A percentile compares a stretch with the other conserved stretches of the same genome.
Evolutionary conservation across 169 alveolate genomes (phyloP).

Genomic region (Eimeria praecox): DNA sequence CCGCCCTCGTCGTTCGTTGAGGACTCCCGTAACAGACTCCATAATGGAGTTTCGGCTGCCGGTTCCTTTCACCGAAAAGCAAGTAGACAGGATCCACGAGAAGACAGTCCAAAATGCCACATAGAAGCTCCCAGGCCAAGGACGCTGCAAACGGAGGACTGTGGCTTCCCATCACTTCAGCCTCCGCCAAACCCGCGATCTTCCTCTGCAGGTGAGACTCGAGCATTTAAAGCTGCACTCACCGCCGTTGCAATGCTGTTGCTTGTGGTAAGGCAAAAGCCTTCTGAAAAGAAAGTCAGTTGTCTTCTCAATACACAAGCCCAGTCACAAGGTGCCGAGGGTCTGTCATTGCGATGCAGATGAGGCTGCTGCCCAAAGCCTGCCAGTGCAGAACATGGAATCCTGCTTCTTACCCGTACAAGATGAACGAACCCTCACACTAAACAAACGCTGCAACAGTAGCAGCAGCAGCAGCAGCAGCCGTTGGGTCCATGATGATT

Average conservation of each 20-base stretch:
- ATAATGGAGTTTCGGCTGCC: not conserved
- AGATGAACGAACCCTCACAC: not conserved
- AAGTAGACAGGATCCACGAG: not conserved
- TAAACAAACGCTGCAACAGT: not conserved
- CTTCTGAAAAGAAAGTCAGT: not conserved
- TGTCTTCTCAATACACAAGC: not conserved
- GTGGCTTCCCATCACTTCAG: constrained; percentile 23
- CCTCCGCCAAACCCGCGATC: constrained; percentile 48
- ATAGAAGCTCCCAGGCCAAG: not conserved
- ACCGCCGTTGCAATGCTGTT: not conserved
- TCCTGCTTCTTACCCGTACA: not conserved
- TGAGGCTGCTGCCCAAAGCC: not conserved
- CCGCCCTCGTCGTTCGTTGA: not conserved
- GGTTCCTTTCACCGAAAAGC: not conserved
- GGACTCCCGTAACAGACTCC: not conserved
- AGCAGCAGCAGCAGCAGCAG: not conserved
- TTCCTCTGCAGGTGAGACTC: not conserved
- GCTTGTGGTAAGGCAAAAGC: not conserved
- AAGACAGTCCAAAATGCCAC: not conserved
- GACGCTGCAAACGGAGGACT: not conserved
- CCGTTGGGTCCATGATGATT: not conserved
- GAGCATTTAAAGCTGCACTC: not conserved
- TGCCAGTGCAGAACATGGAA: not conserved
- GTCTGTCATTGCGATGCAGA: constrained; percentile 2
- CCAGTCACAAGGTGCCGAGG: not conserved